These are phyloP conservation scores for Blumeria hordei DNA, from an alignment of 2,329 filamentous ascomycete genomes.

Conservation along the genomic window DNA sequence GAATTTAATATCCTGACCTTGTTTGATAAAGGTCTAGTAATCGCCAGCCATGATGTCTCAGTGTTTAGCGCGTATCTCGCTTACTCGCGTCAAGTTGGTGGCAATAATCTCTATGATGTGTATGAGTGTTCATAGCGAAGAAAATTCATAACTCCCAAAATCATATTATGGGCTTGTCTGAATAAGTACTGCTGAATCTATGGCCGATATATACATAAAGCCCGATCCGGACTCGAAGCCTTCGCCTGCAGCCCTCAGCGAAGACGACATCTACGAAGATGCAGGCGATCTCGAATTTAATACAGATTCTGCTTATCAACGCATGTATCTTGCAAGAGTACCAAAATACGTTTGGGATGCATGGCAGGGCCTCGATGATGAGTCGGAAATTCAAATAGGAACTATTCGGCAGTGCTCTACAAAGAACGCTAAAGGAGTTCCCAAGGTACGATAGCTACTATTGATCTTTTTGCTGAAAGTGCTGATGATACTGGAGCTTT, in stretches of 20 bases:
- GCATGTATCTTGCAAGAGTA: conserved; percentile 49
- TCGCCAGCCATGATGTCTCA: too few relatives aligned
- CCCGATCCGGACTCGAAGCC: conserved; percentile 22
- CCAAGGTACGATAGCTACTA: conserved; percentile 15
- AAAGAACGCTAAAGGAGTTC: conserved; percentile 26
- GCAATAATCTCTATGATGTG: too few relatives aligned
- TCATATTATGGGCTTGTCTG: too few relatives aligned
- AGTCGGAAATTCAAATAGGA: conserved; percentile 61
- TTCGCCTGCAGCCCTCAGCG: conserved; percentile 21
- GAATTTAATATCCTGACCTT: too few relatives aligned
- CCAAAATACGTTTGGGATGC: conserved; percentile 62
- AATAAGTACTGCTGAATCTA: conserved; percentile 1
- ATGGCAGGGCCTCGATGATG: conserved; percentile 53
- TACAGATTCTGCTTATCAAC: conserved; percentile 15
- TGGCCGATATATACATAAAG: conserved; percentile 20
- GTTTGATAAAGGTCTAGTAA: too few relatives aligned
- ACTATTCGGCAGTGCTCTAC: conserved; percentile 30
- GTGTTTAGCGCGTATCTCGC: too few relatives aligned
- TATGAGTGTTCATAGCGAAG: too few relatives aligned
- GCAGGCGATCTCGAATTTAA: conserved; percentile 37
- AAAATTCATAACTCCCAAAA: too few relatives aligned
- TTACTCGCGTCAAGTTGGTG: too few relatives aligned
- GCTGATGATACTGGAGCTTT: conserved; percentile 14
- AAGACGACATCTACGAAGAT: conserved; percentile 50
- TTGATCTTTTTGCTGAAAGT: neutral